Conservation (phyloP, 192 early-diverging fungal species). For the Entomortierella lignicola region DNA sequence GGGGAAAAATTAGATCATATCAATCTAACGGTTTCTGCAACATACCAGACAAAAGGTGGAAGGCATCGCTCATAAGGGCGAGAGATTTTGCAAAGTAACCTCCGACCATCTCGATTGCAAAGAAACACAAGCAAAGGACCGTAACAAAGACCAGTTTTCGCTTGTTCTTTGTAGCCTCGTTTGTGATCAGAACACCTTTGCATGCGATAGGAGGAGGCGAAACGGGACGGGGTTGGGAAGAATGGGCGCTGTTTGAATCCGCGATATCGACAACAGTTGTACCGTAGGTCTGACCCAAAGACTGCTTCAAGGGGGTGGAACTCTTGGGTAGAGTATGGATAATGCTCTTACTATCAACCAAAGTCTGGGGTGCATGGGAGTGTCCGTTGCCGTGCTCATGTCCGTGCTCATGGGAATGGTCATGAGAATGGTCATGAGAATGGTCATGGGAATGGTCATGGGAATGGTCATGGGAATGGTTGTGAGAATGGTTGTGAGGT, state of each 20-base stretch:
- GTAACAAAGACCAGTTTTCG: conserved; percentile 54
- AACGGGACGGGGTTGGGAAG: conserved; percentile 9
- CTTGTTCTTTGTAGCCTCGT: conserved; percentile 53
- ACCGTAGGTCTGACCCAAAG: conserved; percentile 28
- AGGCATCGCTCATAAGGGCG: conserved; percentile 80
- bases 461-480: conserved; percentile 6
- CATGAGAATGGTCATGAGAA: conserved; percentile 8
- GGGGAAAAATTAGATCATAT: background rate
- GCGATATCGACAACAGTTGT: conserved; percentile 2
- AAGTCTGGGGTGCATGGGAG: conserved; percentile 31
- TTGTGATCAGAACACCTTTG: conserved; percentile 51
- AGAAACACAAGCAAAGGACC: conserved; percentile 61
- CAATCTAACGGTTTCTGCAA: background rate
- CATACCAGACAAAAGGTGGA: conserved; percentile 77
- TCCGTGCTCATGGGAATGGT: background rate
- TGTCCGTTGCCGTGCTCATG: conserved; percentile 17
- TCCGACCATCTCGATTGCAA: conserved; percentile 71
- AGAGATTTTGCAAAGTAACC: conserved; percentile 72
- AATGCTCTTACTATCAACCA: conserved; percentile 35
- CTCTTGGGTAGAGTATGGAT: conserved; percentile 28
- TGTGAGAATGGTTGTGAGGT: background rate
- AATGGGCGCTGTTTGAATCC: conserved; percentile 20
- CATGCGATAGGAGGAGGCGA: conserved; percentile 45
- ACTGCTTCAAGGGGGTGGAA: conserved; percentile 28
- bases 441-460: conserved; percentile 5